Base-by-base conservation (phyloP, 192 early-diverging fungal genomes). In the Spizellomyces sp. region DNA sequence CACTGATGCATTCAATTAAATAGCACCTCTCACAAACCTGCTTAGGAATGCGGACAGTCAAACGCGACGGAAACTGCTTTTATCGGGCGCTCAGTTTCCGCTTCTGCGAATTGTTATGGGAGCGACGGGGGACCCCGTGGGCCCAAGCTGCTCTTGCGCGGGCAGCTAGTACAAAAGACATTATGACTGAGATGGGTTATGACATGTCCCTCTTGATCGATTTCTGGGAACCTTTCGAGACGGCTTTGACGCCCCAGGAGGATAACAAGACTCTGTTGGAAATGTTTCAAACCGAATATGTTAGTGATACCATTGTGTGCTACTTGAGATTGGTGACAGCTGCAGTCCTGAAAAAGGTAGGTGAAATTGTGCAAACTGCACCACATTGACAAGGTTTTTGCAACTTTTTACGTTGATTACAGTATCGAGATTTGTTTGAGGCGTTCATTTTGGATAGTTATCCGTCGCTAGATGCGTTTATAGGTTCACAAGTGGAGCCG, bases 11-110 rank as follows among this genome's bases (percentile, higher is more conserved):
- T 2, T 36, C 0, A 36, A 36, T 48, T 45, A 55, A 15, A 45
- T 45, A 42, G 45, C 36, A 17, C 44, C 19, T 62, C 1, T 52
- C 52, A 19, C 8, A 8, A 6, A 50, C 70, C 5, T 67, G 56
- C 48, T 4, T 54, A 15, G 64, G 63, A 7, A 5, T 68, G 66
- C 62, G 70, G 9, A 14, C 45, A n/a, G 50, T 42, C 27, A 60
- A 36, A 15, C 64, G 64, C 55, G 80, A 86, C 69, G 84, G 85
- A 4, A 87, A 83, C 75, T 87, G 85, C 72, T 87, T 87, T 73
- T 87, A 84, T 75, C 73, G 85, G n/a, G 85, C 80, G 3, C 66
- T 87, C 50, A 64, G 64, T 4, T 87, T 75, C 58, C 70, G 77
- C 12, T 64, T 83, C 4, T 83, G 80, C 65, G 85, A 87, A 63